Conservation (phyloP, 2,329 filamentous ascomycete genomes). For the Xylariales sp. region DNA sequence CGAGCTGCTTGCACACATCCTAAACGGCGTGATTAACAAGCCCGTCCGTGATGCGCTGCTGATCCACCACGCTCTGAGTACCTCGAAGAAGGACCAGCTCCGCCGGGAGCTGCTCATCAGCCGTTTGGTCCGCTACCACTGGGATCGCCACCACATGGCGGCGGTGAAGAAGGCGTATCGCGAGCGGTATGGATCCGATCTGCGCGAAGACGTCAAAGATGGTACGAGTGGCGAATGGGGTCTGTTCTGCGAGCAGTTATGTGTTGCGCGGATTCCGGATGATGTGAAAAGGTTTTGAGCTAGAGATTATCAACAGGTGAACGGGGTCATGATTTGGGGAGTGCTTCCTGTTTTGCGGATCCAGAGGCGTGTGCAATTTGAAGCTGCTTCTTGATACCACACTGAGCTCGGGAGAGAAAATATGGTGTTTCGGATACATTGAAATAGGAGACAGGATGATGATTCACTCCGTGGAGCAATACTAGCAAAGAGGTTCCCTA, state of each 20-base stretch:
- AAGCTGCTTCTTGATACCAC: too few relatives aligned
- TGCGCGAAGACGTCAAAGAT: constrained; percentile 75
- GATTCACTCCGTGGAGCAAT: too few relatives aligned
- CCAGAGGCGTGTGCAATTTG: too few relatives aligned
- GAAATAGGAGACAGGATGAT: too few relatives aligned
- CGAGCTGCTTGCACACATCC: constrained; percentile 87
- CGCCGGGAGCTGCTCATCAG: constrained; percentile 85
- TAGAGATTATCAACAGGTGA: constrained; percentile 18
- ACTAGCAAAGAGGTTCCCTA: too few relatives aligned
- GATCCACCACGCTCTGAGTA: constrained; percentile 81
- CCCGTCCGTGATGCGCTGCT: constrained; percentile 90
- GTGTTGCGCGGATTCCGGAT: constrained; percentile 56
- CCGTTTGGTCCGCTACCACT: constrained; percentile 82
- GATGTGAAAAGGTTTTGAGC: constrained; percentile 49
- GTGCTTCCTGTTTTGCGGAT: too few relatives aligned
- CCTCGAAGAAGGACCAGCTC: constrained; percentile 64
- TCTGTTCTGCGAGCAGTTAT: constrained; percentile 68
- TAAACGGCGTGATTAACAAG: constrained; percentile 94
- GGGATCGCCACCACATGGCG: constrained; percentile 80
- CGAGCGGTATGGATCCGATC: constrained; percentile 67
- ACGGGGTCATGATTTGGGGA: too few relatives aligned
- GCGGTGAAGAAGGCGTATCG: constrained; percentile 76
- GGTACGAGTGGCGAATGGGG: constrained; percentile 74
- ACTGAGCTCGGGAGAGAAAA: too few relatives aligned
- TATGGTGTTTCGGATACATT: too few relatives aligned